Base-by-base conservation (phyloP, 345 rosid genomes). In the Brassica carinata region DNA sequence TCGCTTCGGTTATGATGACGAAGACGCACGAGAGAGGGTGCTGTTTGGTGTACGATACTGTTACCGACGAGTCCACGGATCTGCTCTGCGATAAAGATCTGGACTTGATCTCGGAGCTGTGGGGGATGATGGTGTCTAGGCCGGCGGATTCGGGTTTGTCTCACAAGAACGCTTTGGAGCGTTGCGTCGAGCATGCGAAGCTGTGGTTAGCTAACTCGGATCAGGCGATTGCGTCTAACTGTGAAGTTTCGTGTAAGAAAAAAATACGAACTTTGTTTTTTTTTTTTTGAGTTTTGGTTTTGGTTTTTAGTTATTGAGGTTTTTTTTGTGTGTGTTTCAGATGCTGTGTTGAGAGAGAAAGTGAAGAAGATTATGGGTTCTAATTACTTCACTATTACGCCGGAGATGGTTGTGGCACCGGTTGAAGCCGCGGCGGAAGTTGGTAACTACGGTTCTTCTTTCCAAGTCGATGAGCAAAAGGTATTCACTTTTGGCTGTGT, bases 61-160 rank as follows among this genome's bases (percentile, higher is more conserved):
- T 96, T 2, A 90, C 98, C 4, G 98, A 96, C 43, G 98, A 96
- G 23, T 92, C 89, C n/a, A 88, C 92, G 72, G 98, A 92, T 89
- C 86, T 88, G 78, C 93, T 96, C 5, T 85, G 91, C 8, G 99
- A 96, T 85, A 73, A 74, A 33, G 99, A 96, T 83, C 85, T 96
- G 91, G 97, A 92, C 84, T 55, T 80, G 83, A 87, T 96, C 72
- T 92, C 99, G 5, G 61, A 34, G 64, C 83, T 96, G 5, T 75
- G 97, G 66, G 84, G 88, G 2, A 31, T 90, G 65, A 64, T 96
- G 86, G 70, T 86, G 43, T 93, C 99, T 30, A 91, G 99, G n/a
- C 97, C 98, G 0, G 87, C 75, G 14, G 90, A 91, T 81, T 88
- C 99, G 10, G 81, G 88, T 62, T 86, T 89, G 65, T 88, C 98